Base-by-base conservation (phyloP, 106 monocot genomes). In the Triglochin maritima region DNA sequence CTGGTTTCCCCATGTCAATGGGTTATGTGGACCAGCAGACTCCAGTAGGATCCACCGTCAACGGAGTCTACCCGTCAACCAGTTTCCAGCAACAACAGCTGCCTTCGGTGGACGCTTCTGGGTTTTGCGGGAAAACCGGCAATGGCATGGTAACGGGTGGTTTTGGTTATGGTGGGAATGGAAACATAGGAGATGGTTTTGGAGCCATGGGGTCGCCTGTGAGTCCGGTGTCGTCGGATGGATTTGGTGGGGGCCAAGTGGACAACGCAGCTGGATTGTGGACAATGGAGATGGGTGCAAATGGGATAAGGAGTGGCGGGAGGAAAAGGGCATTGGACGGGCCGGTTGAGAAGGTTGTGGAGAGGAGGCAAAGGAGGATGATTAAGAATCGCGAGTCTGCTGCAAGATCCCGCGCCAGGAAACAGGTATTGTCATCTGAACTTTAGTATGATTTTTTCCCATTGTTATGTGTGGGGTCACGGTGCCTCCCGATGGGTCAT, bases 371-470 rank as follows among this genome's bases (percentile, higher is more conserved):
- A 56, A 62, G 56, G 62, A 62, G 69, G 47, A 76, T 76, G 76
- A 70, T 76, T 56, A 76, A 76, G 76, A 76, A 76, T 63, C 76
- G 76, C 17, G 76, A 76, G 49, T 76, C 76, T 49, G 76, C 76
- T 44, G 76, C 69, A 6, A 52, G 76, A 7, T 76, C 76, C 17
- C 76, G 76, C 9, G 76, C 69, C 46, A 69, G 76, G 48, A 76
- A 76, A 69, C 76, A 76, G 76, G 76, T 76, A 48, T 8, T 52
- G 29, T 29, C 29, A 29, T 29, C 29, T 29, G 29, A 1, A 29
- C 29, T 29, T 29, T 29, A 49, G 5, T 29, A 29, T 6, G 8
- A 4, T 12, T 17, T 6, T 47, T 6, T 16, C 60, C 60, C 60
- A 14, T 42, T 7, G 17, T 42, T 42, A 7, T 8, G 17, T 42